phyloP scores from a whole-genome alignment of 2,329 filamentous ascomycete species.

The Aspergillus sp. region DNA sequence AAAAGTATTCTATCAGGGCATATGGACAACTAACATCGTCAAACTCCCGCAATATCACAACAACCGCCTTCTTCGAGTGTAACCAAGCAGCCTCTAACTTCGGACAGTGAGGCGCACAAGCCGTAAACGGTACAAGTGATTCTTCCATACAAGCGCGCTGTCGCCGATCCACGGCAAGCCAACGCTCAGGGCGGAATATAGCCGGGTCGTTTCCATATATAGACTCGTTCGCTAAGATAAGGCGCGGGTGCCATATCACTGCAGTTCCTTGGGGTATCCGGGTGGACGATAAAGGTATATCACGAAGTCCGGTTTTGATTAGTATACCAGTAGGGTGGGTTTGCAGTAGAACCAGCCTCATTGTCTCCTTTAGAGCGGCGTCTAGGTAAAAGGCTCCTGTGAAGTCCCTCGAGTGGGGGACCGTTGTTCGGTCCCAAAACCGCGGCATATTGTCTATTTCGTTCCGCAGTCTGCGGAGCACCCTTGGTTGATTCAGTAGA shows the following conservation, averaged over 20 bases:
- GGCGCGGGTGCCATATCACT: slow-evolving; percentile 11
- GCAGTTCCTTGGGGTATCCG: slow-evolving; percentile 7
- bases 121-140: slow-evolving; percentile 6
- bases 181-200: slow-evolving; percentile 17
- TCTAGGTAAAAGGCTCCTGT: slow-evolving; percentile 14
- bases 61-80: slow-evolving; percentile 16
- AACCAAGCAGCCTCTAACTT: slow-evolving; percentile 13
- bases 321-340: not conserved
- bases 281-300: not conserved
- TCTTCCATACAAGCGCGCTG: slow-evolving; percentile 12
- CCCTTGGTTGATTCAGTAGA: not conserved
- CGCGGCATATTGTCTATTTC: slow-evolving; percentile 13
- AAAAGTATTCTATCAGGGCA: not conserved
- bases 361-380: slow-evolving; percentile 19
- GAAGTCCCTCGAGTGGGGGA: slow-evolving; percentile 11
- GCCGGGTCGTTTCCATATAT: slow-evolving; percentile 11
- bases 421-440: not conserved
- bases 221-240: not conserved
- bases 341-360: slow-evolving; percentile 5
- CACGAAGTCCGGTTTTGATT: not conserved
- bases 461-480: slow-evolving; percentile 5
- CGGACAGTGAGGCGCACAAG: not conserved
- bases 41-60: slow-evolving; percentile 16
- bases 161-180: slow-evolving; percentile 7
- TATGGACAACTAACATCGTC: slow-evolving; percentile 13